A percentile compares a stretch with the other conserved stretches of the same genome.
phyloP scores from a whole-genome alignment of 2,329 filamentous ascomycete genomes.

The Monosporascus sp. region DNA sequence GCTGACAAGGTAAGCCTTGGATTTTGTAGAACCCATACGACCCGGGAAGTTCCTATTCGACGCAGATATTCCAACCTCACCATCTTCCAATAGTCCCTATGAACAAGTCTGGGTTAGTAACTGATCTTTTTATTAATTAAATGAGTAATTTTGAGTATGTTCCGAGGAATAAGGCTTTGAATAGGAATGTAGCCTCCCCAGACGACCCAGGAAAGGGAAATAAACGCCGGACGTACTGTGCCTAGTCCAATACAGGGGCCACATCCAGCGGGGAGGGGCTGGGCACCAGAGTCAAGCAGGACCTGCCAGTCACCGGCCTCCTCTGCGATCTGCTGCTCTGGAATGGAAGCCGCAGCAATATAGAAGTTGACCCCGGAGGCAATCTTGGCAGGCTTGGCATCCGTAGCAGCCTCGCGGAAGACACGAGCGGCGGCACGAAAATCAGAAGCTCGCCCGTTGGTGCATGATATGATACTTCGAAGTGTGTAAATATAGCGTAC shows the following conservation, averaged over 20 bases:
- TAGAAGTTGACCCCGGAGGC: slow-evolving; percentile 77
- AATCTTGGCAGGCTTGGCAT: slow-evolving; percentile 62
- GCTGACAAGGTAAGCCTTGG: slow-evolving; percentile 78
- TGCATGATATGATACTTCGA: no score
- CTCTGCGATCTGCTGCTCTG: slow-evolving; percentile 74
- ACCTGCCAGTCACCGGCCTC: slow-evolving; percentile 80
- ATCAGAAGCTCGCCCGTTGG: no score
- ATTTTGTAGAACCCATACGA: slow-evolving; percentile 86
- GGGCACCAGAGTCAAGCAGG: slow-evolving; percentile 76
- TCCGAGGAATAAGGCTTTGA: no score
- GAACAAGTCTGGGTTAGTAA: no score
- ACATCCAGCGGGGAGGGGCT: slow-evolving; percentile 65
- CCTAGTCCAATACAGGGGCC: slow-evolving; percentile 82
- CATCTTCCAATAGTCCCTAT: slow-evolving; percentile 73
- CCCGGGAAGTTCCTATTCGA: slow-evolving; percentile 90
- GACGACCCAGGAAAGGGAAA: no score
- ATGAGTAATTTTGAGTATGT: no score
- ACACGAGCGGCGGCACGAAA: slow-evolving; percentile 82
- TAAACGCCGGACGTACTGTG: no score
- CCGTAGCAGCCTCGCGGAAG: slow-evolving; percentile 70
- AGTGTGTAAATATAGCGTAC: no score
- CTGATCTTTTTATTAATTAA: no score
- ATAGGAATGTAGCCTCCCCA: no score
- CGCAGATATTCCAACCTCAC: slow-evolving; percentile 81
- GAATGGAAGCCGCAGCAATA: slow-evolving; percentile 76